A percentile compares a stretch with the other conserved stretches of the same genome.
These are phyloP conservation scores for Heliophila coronopifolia DNA, from an alignment of 441 rosid genomes.

Conservation along the genomic window DNA sequence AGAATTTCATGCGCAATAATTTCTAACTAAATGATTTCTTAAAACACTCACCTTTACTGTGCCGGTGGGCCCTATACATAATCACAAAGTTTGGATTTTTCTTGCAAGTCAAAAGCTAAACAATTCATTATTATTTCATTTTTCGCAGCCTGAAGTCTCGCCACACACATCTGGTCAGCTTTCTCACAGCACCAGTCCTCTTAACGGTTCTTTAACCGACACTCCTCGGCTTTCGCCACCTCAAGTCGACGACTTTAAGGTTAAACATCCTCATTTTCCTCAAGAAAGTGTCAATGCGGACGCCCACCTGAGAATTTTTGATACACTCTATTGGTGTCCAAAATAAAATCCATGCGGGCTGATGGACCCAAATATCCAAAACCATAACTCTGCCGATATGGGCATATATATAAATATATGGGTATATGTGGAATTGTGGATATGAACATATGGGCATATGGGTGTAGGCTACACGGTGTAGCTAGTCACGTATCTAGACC, in stretches of 20 bases:
- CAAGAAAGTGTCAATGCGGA: too few relatives aligned
- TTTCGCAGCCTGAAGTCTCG: slow-evolving; percentile 68
- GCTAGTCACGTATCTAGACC: too few relatives aligned
- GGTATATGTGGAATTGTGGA: too few relatives aligned
- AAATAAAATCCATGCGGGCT: too few relatives aligned
- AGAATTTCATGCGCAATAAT: slow-evolving; percentile 17
- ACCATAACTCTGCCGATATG: too few relatives aligned
- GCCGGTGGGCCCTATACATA: slow-evolving; percentile 18
- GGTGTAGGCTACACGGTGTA: too few relatives aligned
- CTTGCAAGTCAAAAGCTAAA: slow-evolving; percentile 15
- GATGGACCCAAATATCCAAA: too few relatives aligned
- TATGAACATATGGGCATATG: too few relatives aligned
- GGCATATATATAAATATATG: too few relatives aligned
- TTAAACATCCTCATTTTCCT: too few relatives aligned
- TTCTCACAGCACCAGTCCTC: slow-evolving; percentile 91
- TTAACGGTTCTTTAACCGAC: slow-evolving; percentile 61
- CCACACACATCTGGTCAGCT: slow-evolving; percentile 89
- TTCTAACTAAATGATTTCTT: slow-evolving; percentile 11
- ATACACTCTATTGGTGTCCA: too few relatives aligned
- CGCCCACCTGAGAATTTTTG: too few relatives aligned
- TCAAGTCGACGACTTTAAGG: slow-evolving; percentile 72
- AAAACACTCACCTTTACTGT: slow-evolving; percentile 5
- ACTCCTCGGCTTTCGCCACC: slow-evolving; percentile 90
- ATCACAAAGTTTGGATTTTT: slow-evolving; percentile 19
- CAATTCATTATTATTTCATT: neutral